Evolutionary conservation across 2,329 filamentous ascomycete species (phyloP), one percentile per base, ranked within the genome.

Genomic region (Colletotrichum ledebouriae): DNA sequence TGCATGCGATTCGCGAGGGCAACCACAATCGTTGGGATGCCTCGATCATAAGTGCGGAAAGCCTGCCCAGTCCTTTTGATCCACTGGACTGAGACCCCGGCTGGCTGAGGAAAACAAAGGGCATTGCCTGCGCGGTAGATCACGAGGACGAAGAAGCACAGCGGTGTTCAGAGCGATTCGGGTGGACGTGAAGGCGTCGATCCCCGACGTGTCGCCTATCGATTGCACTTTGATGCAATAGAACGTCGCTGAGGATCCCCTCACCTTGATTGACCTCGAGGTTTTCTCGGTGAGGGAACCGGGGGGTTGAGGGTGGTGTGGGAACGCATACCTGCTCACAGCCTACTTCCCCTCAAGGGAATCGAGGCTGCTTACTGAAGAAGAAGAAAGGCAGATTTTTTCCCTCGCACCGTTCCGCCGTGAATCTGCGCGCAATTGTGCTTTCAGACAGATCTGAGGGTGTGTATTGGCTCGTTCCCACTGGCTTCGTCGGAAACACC

Each of bases 21-120:
- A 10, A 25, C n/a, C 39, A 25, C 52, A 46, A 17, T 37, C 12
- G 22, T 37, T n/a, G 50, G 33, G 39, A 57, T 63, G 64, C 52
- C 64, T 57, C 53, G 46, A 44, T 9, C 20, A 58, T 22, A 52
- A 63, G 59, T 58, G 64, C 59, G 49, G 39, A 63, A 67, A 47
- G 34, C 34, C 17, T n/a, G 39, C 49, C n/a, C 22, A 42, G 49
- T 57, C 41, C 17, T 34, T 61, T 37, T 39, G 34, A 29, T 55
- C 47, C 13, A 33, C 25, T 44, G 34, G 58, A 59, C 41, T 34
- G 37, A 33, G 33, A 53, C 12, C 37, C 39, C 39, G n/a, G 34
- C n/a, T 33, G 47, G 47, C 22, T 44, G 22, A 50, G 29, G 34
- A 39, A 25, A 44, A 37, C 20, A 29, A 50, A n/a, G 15, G 37